Conservation (phyloP, 164 flowering plant genomes). For the Kalanchoe fedtschenkoi region DNA sequence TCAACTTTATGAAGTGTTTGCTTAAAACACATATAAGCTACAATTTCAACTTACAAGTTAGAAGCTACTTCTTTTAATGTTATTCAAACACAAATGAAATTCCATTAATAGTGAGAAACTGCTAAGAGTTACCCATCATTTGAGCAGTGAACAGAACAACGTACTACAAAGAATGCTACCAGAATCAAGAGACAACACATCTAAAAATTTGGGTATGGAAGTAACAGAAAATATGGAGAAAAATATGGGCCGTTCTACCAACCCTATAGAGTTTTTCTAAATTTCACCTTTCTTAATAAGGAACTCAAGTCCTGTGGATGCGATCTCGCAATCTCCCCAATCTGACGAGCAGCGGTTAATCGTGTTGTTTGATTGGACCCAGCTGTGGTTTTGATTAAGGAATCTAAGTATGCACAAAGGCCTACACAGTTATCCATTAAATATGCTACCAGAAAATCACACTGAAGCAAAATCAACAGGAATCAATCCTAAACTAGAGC, state of each 20-base stretch:
- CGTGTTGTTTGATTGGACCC: conserved; percentile 94
- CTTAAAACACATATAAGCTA: no score
- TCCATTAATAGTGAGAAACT: no score
- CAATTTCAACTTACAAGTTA: no score
- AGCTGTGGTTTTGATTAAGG: conserved; percentile 37
- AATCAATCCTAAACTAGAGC: neutral
- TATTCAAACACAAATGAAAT: no score
- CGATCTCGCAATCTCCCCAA: conserved; percentile 86
- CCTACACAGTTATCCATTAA: neutral
- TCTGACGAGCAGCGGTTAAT: conserved; percentile 90
- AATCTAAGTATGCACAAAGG: conserved; percentile 9
- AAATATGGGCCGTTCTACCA: no score
- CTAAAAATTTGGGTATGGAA: no score
- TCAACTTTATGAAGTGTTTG: no score
- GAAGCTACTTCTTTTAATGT: no score
- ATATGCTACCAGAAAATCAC: neutral
- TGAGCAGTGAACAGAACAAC: neutral
- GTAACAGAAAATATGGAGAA: no score
- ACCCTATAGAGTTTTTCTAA: neutral
- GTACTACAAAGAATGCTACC: neutral
- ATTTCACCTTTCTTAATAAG: conserved; percentile 60
- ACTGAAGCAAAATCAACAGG: conserved; percentile 1
- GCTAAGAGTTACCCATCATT: no score
- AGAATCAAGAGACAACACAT: neutral
- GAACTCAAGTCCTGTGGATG: conserved; percentile 83